phyloP scores from a whole-genome alignment of 345 rosid species.

The Euphorbia peplus region DNA sequence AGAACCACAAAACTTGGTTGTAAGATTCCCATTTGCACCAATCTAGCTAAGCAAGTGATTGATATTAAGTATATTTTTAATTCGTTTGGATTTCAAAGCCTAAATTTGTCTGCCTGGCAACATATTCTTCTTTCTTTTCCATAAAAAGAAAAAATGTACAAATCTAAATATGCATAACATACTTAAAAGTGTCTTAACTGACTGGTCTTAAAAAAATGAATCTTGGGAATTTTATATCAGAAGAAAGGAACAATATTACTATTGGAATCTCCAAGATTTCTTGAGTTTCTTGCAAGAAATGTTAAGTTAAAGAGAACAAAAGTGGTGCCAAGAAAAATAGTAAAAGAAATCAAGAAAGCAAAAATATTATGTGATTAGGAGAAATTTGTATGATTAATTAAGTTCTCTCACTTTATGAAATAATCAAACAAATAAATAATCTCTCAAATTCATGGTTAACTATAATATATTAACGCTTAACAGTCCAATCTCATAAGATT shows the following conservation, averaged over 20 bases:
- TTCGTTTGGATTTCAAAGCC: no score
- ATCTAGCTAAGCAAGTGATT: no score
- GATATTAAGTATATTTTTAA: no score
- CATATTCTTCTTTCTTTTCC: constrained; percentile 6
- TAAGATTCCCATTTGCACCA: no score
- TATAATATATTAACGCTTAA: no score
- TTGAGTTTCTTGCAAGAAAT: constrained; percentile 51
- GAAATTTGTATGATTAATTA: no score
- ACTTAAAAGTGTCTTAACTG: background rate
- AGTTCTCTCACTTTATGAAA: no score
- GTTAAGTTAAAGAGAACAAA: constrained; percentile 30
- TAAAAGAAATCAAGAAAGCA: background rate
- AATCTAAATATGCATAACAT: background rate
- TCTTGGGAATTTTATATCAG: constrained; percentile 16
- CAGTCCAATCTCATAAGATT: no score
- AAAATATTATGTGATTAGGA: no score
- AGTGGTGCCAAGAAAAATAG: constrained; percentile 6
- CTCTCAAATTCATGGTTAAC: no score
- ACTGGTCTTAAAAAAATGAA: constrained; percentile 16
- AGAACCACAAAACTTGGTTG: background rate
- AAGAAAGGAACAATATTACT: constrained; percentile 36
- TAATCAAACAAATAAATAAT: no score
- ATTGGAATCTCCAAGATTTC: constrained; percentile 36
- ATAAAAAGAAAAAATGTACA: background rate
- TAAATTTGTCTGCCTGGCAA: background rate